These are phyloP conservation scores for Cyclotella kingstonii DNA, from an alignment of 108 stramenopile genomes.

Conservation along the genomic window DNA sequence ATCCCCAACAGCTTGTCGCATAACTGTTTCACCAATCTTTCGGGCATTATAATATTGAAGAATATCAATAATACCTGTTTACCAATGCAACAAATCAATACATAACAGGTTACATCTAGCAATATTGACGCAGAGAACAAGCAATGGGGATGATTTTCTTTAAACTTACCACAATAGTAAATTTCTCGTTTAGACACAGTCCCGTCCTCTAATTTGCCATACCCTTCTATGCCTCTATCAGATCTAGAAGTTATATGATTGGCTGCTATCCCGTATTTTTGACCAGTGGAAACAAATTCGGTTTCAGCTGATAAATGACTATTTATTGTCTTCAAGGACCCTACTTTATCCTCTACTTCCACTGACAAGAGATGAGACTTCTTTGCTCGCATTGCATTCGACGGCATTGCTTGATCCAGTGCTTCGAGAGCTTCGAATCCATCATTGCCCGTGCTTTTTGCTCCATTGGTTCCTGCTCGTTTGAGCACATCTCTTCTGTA, in stretches of 20 bases:
- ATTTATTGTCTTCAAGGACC: not conserved
- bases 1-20: conserved; percentile 45
- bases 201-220: conserved; percentile 10
- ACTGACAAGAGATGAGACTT: not conserved
- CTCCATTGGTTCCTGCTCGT: conserved; percentile 9
- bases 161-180: conserved; percentile 33
- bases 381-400: not conserved
- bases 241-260: conserved; percentile 26
- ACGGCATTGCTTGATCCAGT: conserved; percentile 5
- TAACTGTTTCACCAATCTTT: conserved; percentile 69
- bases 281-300: not conserved
- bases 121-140: not conserved
- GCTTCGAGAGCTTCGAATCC: conserved; percentile 26
- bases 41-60: conserved; percentile 76
- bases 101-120: not conserved
- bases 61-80: conserved; percentile 77
- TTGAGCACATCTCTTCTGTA: conserved; percentile 32
- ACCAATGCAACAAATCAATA: not conserved
- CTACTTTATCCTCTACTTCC: conserved; percentile 5
- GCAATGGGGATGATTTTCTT: not conserved
- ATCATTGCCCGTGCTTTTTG: conserved; percentile 9
- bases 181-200: conserved; percentile 21
- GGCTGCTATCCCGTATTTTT: not conserved
- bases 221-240: conserved; percentile 36
- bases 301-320: not conserved